These are phyloP conservation scores for Aspergillus sp. DNA, from an alignment of 2,329 filamentous ascomycete genomes.

Conservation along the genomic window DNA sequence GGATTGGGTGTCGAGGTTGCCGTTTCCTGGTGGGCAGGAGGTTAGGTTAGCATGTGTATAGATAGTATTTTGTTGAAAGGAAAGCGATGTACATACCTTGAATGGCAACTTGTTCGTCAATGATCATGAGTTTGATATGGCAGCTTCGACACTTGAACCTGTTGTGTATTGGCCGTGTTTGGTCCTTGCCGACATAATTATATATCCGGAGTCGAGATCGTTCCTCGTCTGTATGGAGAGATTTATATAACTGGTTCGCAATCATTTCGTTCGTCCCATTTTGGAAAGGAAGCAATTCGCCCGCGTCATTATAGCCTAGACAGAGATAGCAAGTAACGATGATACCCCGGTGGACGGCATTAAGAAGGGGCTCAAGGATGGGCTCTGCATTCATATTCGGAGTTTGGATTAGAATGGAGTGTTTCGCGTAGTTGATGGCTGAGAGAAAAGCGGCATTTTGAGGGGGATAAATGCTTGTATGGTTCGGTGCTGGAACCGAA, in stretches of 20 bases:
- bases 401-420: conserved; percentile 70
- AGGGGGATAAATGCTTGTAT: conserved; percentile 58
- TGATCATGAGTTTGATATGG: conserved; percentile 74
- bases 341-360: conserved; percentile 63
- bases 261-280: conserved; percentile 73
- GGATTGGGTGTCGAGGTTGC: conserved; percentile 75
- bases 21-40: conserved; percentile 46
- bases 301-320: conserved; percentile 73
- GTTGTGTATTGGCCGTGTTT: conserved; percentile 62
- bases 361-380: conserved; percentile 58
- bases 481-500: conserved; percentile 45
- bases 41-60: too few species aligned
- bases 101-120: conserved; percentile 64
- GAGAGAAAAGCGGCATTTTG: conserved; percentile 75
- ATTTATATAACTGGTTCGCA: conserved; percentile 54
- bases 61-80: not conserved
- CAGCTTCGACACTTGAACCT: conserved; percentile 62
- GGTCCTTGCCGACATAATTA: conserved; percentile 72
- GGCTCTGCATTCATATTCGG: conserved; percentile 71
- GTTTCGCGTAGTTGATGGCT: conserved; percentile 59
- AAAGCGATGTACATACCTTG: conserved; percentile 41
- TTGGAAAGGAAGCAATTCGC: conserved; percentile 70
- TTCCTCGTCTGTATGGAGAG: conserved; percentile 50
- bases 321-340: conserved; percentile 68
- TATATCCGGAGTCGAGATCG: conserved; percentile 54